These are phyloP conservation scores for Dichotomocladium elegans DNA, from an alignment of 371 early-diverging fungal genomes.

Conservation along the genomic window DNA sequence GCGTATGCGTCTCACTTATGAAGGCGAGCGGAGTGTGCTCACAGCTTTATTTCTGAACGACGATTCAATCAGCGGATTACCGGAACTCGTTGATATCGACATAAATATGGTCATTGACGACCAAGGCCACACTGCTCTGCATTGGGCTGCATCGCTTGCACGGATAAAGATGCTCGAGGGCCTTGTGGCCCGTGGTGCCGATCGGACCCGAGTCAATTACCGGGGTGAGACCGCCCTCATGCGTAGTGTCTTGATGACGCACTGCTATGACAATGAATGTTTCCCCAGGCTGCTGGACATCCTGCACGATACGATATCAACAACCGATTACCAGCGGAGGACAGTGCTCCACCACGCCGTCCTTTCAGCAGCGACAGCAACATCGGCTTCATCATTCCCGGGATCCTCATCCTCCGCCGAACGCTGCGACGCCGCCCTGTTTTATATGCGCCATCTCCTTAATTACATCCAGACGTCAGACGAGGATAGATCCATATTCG, in stretches of 20 bases:
- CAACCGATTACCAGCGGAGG: conserved; percentile 68
- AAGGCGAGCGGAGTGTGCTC: conserved; percentile 58
- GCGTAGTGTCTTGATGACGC: conserved; percentile 78
- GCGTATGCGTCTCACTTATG: conserved; percentile 17
- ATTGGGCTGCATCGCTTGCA: conserved; percentile 85
- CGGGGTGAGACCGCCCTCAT: conserved; percentile 84
- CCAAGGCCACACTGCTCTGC: conserved; percentile 80
- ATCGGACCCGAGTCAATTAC: conserved; percentile 57
- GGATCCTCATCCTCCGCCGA: no score
- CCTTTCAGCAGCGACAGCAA: conserved; percentile 49
- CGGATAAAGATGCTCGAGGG: conserved; percentile 62
- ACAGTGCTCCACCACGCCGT: conserved; percentile 89
- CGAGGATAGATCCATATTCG: no score
- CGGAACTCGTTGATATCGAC: conserved; percentile 61
- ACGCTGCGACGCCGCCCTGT: conserved; percentile 60
- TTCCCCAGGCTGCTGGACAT: conserved; percentile 75
- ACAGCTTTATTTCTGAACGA: conserved; percentile 74
- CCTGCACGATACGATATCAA: conserved; percentile 60
- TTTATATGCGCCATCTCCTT: conserved; percentile 74
- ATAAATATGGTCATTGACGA: conserved; percentile 74
- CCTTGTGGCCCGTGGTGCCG: conserved; percentile 66
- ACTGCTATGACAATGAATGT: conserved; percentile 76
- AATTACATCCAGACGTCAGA: conserved; percentile 64
- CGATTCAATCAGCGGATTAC: conserved; percentile 52
- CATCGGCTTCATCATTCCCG: no score